Percentiles rank a stretch among this genome's conserved stretches.
Conservation (phyloP, 768 basidiomycete species). For the Vishniacozyma victoriae region DNA sequence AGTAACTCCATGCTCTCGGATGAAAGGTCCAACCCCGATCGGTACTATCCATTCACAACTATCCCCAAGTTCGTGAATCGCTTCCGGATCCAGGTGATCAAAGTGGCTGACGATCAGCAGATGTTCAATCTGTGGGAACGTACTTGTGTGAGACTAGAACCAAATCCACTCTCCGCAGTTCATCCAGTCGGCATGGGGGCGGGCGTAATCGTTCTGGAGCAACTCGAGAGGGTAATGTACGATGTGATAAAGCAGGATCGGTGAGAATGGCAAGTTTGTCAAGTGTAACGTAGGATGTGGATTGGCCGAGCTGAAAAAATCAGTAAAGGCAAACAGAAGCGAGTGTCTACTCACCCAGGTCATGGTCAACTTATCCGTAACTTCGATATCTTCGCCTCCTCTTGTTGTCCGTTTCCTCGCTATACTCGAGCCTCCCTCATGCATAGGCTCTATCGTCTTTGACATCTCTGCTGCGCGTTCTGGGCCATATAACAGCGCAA, state of each 20-base stretch:
- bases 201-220: slow-evolving; percentile 43
- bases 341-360: slow-evolving; percentile 22
- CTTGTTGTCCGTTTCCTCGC: background rate
- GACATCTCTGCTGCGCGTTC: no score
- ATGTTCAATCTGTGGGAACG: slow-evolving; percentile 2
- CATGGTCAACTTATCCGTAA: slow-evolving; percentile 28
- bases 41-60: slow-evolving; percentile 45
- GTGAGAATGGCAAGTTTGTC: slow-evolving; percentile 43
- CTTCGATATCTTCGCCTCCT: slow-evolving; percentile 17
- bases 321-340: slow-evolving; percentile 1
- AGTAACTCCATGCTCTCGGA: slow-evolving; percentile 33
- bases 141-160: slow-evolving; percentile 47
- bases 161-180: slow-evolving; percentile 40
- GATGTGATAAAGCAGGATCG: slow-evolving; percentile 45
- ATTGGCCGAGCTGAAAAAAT: slow-evolving; percentile 44
- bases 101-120: slow-evolving; percentile 33
- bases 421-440: slow-evolving; percentile 3
- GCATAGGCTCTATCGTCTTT: background rate
- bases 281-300: slow-evolving; percentile 45
- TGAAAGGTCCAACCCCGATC: slow-evolving; percentile 37
- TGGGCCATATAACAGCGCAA: slow-evolving; percentile 21
- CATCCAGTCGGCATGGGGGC: slow-evolving; percentile 34
- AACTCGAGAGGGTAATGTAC: slow-evolving; percentile 30
- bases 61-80: slow-evolving; percentile 40
- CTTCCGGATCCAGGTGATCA: slow-evolving; percentile 45